These are phyloP conservation scores for Aspergillus costaricaensis DNA, from an alignment of 2,329 filamentous ascomycete genomes.

Conservation along the genomic window DNA sequence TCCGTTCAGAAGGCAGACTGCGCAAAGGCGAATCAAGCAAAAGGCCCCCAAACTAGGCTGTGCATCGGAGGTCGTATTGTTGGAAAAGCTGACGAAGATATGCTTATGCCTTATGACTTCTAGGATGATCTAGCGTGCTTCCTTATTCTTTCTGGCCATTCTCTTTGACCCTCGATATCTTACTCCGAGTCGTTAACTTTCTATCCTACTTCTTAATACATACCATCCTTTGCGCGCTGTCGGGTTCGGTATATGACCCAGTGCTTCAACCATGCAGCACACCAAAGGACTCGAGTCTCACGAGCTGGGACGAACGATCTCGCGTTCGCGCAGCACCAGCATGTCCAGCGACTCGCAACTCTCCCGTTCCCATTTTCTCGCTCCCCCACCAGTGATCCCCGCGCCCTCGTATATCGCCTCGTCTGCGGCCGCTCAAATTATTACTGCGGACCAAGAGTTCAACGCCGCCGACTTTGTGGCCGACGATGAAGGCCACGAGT, in stretches of 20 bases:
- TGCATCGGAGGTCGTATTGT: slow-evolving; percentile 8
- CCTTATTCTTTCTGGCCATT: background rate
- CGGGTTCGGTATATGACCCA: slow-evolving; percentile 13
- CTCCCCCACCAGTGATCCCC: slow-evolving; percentile 72
- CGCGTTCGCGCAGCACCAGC: slow-evolving; percentile 44
- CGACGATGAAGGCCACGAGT: slow-evolving; percentile 65
- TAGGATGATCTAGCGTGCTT: slow-evolving; percentile 12
- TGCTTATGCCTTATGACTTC: background rate
- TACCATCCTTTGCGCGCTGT: background rate
- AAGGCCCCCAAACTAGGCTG: slow-evolving; percentile 13
- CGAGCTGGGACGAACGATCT: slow-evolving; percentile 30
- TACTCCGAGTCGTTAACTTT: background rate
- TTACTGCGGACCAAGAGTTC: slow-evolving; percentile 82
- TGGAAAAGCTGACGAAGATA: slow-evolving; percentile 12
- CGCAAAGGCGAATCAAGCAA: slow-evolving; percentile 1
- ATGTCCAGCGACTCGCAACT: slow-evolving; percentile 41
- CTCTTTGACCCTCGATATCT: background rate
- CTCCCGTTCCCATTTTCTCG: slow-evolving; percentile 50
- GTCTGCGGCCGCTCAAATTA: slow-evolving; percentile 85
- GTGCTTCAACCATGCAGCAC: slow-evolving; percentile 31
- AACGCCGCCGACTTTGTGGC: slow-evolving; percentile 70
- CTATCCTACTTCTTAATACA: background rate
- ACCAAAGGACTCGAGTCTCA: slow-evolving; percentile 33
- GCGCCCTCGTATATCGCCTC: slow-evolving; percentile 83
- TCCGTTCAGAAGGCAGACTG: background rate